phyloP scores from a whole-genome alignment of 371 early-diverging fungal species.

The Lichtheimia corymbifera region DNA sequence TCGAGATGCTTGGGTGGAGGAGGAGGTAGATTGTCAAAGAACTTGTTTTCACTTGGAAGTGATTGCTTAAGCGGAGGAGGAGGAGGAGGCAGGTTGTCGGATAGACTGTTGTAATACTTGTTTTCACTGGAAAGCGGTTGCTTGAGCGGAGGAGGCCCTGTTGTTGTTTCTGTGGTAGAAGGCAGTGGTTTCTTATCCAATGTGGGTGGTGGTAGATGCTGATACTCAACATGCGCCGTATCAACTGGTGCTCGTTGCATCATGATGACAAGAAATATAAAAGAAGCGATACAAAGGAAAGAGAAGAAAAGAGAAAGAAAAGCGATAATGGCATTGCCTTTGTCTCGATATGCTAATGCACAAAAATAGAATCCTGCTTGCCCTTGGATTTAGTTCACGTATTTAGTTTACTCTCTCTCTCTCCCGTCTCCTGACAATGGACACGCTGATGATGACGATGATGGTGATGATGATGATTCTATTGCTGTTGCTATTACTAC shows the following conservation, averaged over 20 bases:
- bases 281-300: not conserved
- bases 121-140: not conserved
- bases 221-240: constrained; percentile 3
- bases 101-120: not conserved
- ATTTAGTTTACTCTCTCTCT: constrained; percentile 6
- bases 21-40: constrained; percentile 4
- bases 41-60: not conserved
- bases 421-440: constrained; percentile 4
- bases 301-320: not conserved
- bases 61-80: constrained; percentile 5
- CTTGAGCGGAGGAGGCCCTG: constrained; percentile 9
- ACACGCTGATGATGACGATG: not conserved
- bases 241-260: constrained; percentile 4
- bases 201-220: constrained; percentile 5
- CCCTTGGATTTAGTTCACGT: no score
- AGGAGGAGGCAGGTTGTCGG: not conserved
- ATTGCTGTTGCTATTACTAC: no score
- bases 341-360: not conserved
- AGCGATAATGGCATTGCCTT: not conserved
- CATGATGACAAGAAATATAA: not conserved
- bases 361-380: constrained; percentile 7
- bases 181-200: no score
- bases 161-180: no score
- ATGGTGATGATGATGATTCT: no score
- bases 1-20: constrained; percentile 11